Evolutionary conservation across 345 rosid species (phyloP), one percentile per base, ranked within the genome.

Genomic region (Gossypium mustelinum): DNA sequence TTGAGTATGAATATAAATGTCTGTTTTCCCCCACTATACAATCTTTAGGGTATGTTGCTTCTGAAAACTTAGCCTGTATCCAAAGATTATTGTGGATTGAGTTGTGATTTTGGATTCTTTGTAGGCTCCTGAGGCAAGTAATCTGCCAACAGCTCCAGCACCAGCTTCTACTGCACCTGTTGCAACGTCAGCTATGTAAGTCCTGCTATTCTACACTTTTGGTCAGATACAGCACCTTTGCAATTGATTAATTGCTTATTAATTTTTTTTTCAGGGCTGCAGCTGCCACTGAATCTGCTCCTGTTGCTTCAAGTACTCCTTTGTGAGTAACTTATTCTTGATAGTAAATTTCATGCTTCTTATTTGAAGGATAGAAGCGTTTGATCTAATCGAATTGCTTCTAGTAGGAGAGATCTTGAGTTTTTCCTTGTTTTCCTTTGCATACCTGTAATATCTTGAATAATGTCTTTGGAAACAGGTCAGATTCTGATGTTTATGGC

Each of bases 201-300:
- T 68, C 44, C 57, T 8, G 41, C 58, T 54, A 6, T 24, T 60
- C 5, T 9, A 41, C 18, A 8, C 5, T 29, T 52, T 27, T 75
- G 2, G 16, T n/a, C 7, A 24, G 45, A 66, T 56, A 5, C 2
- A 47, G 11, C 2, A 7, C 17, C 18, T 61, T 3, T 12, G 11
- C 25, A 1, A 10, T 3, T 1, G 29, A 56, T 48, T 55, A 55
- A 10, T 50, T 63, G 22, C 43, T 73, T 17, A 48, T 41, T 47
- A 57, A 9, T 7, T 56, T 9, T 57, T 57, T 44, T 65, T 25
- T 24, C 41, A 75, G 78, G 47, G 76, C 80, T 59, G 76, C 83
- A 12, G 66, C 86, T 75, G 75, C 78, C 4, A 63, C 83, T 59
- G 69, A 81, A 65, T 81, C 86, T 45, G 85, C 85, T 74, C 74